These are phyloP conservation scores for Dactylis glomerata DNA, from an alignment of 176 grass and related monocot species.

Conservation along the genomic window DNA sequence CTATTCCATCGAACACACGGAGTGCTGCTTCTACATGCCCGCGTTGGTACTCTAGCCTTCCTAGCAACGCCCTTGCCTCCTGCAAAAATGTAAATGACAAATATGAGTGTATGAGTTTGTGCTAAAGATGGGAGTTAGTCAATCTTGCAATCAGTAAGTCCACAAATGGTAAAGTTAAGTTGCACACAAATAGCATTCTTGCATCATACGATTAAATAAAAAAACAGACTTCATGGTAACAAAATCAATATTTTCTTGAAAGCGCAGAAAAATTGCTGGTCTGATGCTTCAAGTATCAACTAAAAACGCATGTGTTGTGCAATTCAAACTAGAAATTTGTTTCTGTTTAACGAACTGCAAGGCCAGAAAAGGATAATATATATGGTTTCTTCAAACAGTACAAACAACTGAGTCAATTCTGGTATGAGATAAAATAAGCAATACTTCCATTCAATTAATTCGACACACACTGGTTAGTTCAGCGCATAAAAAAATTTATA, in stretches of 20 bases:
- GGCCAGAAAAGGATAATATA: not conserved
- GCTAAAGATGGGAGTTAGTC: not conserved
- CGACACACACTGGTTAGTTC: not conserved
- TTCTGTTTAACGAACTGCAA: not conserved
- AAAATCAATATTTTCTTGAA: conserved; percentile 1
- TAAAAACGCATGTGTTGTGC: not conserved
- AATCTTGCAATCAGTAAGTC: conserved; percentile 12
- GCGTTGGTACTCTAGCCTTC: conserved; percentile 87
- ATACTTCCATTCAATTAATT: not conserved
- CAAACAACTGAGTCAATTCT: not conserved
- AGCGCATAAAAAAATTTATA: not conserved
- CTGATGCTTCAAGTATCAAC: not conserved
- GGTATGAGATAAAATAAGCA: not conserved
- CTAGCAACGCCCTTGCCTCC: conserved; percentile 96
- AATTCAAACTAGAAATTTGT: not conserved
- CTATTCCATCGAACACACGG: conserved; percentile 86
- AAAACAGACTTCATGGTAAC: not conserved
- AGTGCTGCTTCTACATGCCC: conserved; percentile 90
- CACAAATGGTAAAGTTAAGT: conserved; percentile 9
- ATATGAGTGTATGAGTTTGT: conserved; percentile 1
- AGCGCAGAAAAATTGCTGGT: not conserved
- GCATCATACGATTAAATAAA: conserved; percentile 6
- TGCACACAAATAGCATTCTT: not conserved
- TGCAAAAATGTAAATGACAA: conserved; percentile 42
- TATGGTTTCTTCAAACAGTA: not conserved